Evolutionary conservation across 306 rosid genomes (phyloP).

Genomic region (Chamaecrista fasciculata): DNA sequence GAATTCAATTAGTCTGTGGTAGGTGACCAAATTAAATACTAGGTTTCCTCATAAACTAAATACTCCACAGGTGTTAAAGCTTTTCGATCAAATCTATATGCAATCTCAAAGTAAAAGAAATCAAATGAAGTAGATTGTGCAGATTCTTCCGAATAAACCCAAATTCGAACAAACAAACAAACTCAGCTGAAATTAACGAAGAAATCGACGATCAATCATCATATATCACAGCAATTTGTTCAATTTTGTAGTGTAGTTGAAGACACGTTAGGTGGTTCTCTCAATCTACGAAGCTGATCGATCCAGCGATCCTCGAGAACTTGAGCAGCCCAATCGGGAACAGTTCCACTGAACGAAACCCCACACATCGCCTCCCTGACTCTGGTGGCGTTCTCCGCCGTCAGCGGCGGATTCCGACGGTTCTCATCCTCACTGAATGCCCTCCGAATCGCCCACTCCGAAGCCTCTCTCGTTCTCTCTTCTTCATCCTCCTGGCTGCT

Average conservation of each 20-base stretch:
- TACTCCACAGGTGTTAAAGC: too few relatives aligned
- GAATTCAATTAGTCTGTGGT: too few relatives aligned
- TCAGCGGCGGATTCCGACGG: constrained; percentile 65
- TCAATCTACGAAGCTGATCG: constrained; percentile 58
- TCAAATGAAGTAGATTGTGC: background rate
- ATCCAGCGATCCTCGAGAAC: constrained; percentile 72
- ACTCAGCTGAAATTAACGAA: background rate
- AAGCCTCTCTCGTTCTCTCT: constrained; percentile 33
- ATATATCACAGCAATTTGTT: background rate
- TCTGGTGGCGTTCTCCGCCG: constrained; percentile 70
- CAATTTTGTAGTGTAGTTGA: constrained; percentile 14
- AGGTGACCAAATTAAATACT: too few relatives aligned
- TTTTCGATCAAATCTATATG: background rate
- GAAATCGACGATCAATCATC: background rate
- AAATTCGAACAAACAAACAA: background rate
- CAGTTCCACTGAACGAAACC: constrained; percentile 58
- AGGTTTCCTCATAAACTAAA: too few relatives aligned
- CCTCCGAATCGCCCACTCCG: constrained; percentile 51
- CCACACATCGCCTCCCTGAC: constrained; percentile 91
- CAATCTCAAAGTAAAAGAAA: background rate
- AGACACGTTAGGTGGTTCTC: constrained; percentile 36
- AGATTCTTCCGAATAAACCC: background rate
- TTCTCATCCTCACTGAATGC: constrained; percentile 76
- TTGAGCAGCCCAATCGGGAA: constrained; percentile 65
- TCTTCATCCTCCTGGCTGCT: constrained; percentile 42